phyloP scores from a whole-genome alignment of 495 filamentous ascomycete species.

The Paragyromitra xinjiangensis region DNA sequence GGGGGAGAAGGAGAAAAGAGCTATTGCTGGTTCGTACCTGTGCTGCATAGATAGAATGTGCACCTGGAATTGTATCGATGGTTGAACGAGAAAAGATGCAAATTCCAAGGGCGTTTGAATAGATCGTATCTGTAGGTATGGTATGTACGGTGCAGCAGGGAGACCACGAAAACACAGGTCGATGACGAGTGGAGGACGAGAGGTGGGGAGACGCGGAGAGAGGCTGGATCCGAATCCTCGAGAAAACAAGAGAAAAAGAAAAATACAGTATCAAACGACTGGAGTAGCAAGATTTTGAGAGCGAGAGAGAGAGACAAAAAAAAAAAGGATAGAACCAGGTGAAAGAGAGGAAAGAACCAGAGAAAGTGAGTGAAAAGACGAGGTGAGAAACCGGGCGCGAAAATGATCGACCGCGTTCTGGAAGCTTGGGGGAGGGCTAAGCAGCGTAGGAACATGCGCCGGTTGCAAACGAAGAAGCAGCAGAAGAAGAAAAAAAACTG shows the following conservation, averaged over 20 bases:
- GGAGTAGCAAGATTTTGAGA: constrained; percentile 20
- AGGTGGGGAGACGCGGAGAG: constrained; percentile 37
- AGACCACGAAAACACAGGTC: constrained; percentile 41
- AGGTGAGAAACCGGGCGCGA: constrained; percentile 50
- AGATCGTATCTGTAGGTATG: constrained; percentile 51
- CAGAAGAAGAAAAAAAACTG: constrained; percentile 22
- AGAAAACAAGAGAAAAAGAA: constrained; percentile 34
- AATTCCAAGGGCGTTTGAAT: constrained; percentile 35
- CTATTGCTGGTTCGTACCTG: constrained; percentile 61
- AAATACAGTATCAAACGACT: constrained; percentile 45
- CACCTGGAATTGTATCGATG: constrained; percentile 41
- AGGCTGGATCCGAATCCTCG: constrained; percentile 36
- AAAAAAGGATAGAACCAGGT: constrained; percentile 22
- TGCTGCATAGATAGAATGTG: constrained; percentile 63
- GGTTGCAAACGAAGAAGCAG: constrained; percentile 23
- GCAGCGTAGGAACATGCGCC: constrained; percentile 42
- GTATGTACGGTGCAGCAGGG: constrained; percentile 61
- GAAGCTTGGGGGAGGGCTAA: constrained; percentile 49
- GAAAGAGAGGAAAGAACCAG: constrained; percentile 26
- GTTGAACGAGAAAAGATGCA: constrained; percentile 26
- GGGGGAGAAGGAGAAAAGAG: neutral
- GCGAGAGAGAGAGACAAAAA: constrained; percentile 26
- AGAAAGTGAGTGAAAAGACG: constrained; percentile 24
- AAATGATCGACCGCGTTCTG: constrained; percentile 53
- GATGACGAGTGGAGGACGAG: constrained; percentile 43